Conservation (phyloP, 2,329 filamentous ascomycete genomes). For the Aspergillus novofumigatus region DNA sequence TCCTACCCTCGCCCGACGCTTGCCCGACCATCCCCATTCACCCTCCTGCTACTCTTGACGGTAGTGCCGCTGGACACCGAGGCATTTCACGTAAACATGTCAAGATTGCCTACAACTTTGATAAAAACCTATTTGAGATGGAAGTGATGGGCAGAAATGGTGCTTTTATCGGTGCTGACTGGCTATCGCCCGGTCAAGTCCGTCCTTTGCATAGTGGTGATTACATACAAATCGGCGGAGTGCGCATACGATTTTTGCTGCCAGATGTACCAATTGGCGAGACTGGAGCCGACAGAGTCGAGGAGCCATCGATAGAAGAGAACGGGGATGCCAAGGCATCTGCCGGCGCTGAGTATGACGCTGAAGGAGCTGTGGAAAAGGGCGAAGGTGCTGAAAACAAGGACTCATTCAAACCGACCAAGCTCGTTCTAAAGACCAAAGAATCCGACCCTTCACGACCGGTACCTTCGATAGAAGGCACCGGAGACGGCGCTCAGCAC, state of each 20-base stretch:
- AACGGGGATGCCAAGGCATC: constrained; percentile 29
- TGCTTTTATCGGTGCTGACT: constrained; percentile 51
- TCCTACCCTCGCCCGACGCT: constrained; percentile 49
- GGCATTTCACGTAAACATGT: constrained; percentile 61
- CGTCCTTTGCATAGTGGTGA: constrained; percentile 53
- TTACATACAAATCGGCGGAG: constrained; percentile 56
- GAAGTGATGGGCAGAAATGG: constrained; percentile 57
- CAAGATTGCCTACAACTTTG: constrained; percentile 57
- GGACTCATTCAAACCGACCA: constrained; percentile 25
- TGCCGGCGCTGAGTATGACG: constrained; percentile 41
- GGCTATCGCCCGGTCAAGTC: constrained; percentile 44
- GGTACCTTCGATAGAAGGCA: constrained; percentile 28
- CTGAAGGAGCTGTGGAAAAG: constrained; percentile 26
- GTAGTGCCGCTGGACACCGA: constrained; percentile 48
- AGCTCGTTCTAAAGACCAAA: constrained; percentile 27
- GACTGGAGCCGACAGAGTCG: constrained; percentile 45
- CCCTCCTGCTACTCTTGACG: constrained; percentile 46
- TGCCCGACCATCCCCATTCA: constrained; percentile 59
- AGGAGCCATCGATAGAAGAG: constrained; percentile 37
- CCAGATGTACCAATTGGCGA: constrained; percentile 49
- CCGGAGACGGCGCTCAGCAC: constrained; percentile 36
- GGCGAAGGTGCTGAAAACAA: constrained; percentile 25
- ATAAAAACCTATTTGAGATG: constrained; percentile 55
- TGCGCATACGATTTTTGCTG: constrained; percentile 54
- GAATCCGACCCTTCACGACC: constrained; percentile 25